Evolutionary conservation across 805 yeast genomes (phyloP).

Genomic region (Yarrowia bubula): DNA sequence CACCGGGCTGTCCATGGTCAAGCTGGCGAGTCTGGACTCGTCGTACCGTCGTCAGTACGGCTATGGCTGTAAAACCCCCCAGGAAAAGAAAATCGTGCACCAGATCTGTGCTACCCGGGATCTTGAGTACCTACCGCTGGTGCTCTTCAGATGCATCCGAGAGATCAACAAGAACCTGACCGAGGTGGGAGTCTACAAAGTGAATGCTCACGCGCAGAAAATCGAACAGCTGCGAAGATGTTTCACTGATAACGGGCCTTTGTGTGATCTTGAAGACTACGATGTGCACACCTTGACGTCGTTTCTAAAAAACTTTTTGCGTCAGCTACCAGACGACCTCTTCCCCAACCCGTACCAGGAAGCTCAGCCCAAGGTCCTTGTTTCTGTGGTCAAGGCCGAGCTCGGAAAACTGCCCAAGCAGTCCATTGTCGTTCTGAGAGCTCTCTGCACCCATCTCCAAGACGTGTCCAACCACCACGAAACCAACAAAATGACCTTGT

Average conservation of each 20-base stretch:
- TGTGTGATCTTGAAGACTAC: background rate
- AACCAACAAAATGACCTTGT: slow-evolving; percentile 11
- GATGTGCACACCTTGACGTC: background rate
- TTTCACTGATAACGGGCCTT: slow-evolving; percentile 7
- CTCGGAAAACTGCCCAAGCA: slow-evolving; percentile 12
- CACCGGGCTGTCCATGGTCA: background rate
- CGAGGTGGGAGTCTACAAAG: background rate
- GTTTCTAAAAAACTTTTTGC: background rate
- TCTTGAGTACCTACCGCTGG: slow-evolving; percentile 13
- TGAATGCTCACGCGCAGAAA: background rate
- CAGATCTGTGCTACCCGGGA: slow-evolving; percentile 15
- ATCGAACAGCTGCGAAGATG: background rate
- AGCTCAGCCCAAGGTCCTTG: slow-evolving; percentile 3
- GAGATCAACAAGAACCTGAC: slow-evolving; percentile 10
- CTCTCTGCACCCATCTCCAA: slow-evolving; percentile 3
- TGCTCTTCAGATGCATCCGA: slow-evolving; percentile 5
- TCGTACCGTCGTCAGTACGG: slow-evolving; percentile 5
- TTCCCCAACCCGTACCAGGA: background rate
- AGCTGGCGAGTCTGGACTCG: background rate
- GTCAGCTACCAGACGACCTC: slow-evolving; percentile 16
- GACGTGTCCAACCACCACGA: slow-evolving; percentile 27
- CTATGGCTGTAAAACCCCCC: background rate
- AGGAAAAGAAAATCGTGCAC: background rate
- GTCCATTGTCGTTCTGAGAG: slow-evolving; percentile 2
- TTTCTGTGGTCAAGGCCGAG: background rate